These are phyloP conservation scores for Trichoderma guizhouense DNA, from an alignment of 2,329 filamentous ascomycete genomes.

Conservation along the genomic window DNA sequence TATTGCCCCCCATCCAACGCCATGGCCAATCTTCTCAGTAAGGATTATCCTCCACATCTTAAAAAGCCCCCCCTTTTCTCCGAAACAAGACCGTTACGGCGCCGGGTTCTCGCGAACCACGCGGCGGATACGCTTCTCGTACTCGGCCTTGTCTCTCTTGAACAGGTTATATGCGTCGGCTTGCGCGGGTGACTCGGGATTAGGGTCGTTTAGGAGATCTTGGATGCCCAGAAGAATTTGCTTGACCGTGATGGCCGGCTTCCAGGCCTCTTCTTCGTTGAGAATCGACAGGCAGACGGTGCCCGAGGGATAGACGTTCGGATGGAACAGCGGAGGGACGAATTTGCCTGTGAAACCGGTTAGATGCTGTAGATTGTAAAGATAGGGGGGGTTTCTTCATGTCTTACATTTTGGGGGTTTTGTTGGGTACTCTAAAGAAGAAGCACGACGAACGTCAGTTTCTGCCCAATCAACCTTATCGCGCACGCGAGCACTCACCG, in stretches of 20 bases:
- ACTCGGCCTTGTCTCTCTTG: constrained; percentile 82
- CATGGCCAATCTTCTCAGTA: constrained; percentile 24
- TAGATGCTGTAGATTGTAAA: neutral
- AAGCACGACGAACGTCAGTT: constrained; percentile 17
- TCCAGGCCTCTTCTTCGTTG: constrained; percentile 98
- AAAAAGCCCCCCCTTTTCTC: neutral
- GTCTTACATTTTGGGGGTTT: constrained; percentile 95
- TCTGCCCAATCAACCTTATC: constrained; percentile 1
- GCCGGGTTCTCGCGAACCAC: constrained; percentile 88
- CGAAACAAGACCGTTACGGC: constrained; percentile 43
- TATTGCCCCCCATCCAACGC: constrained; percentile 31
- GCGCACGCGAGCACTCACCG: constrained; percentile 52
- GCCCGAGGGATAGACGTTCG: constrained; percentile 96
- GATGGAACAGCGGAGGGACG: constrained; percentile 90
- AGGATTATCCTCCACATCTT: constrained; percentile 5
- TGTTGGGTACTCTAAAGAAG: constrained; percentile 80
- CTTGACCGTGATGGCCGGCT: constrained; percentile 96
- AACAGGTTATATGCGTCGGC: constrained; percentile 97
- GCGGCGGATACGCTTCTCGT: constrained; percentile 82
- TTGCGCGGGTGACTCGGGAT: constrained; percentile 93
- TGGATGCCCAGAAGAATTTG: constrained; percentile 96
- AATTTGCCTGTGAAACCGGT: constrained; percentile 72
- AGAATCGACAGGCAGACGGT: constrained; percentile 96
- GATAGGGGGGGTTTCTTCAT: neutral
- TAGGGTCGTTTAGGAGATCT: constrained; percentile 91